A percentile compares a stretch with the other conserved stretches of the same genome.
Conservation (phyloP, 768 basidiomycete species). For the Psilocybe cubensis region DNA sequence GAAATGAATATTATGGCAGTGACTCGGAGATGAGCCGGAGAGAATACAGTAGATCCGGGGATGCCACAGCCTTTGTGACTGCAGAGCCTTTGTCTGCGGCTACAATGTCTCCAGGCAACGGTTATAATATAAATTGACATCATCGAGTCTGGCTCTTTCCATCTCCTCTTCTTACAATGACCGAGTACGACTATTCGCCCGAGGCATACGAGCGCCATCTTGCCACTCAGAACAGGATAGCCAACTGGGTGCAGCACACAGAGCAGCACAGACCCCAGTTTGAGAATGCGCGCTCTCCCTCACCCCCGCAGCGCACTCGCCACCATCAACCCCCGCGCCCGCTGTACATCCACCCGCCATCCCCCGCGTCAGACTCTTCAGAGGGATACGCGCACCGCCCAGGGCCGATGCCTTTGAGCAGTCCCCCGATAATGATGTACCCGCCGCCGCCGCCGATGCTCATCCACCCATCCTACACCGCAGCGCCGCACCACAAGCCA, state of each 20-base stretch:
- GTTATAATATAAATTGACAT: conserved; percentile 9
- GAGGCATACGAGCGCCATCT: conserved; percentile 53
- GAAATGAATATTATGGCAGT: background rate
- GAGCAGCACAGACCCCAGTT: conserved; percentile 39
- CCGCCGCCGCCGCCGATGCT: conserved; percentile 24
- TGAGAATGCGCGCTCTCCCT: conserved; percentile 22
- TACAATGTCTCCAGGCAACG: conserved; percentile 7
- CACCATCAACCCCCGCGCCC: conserved; percentile 15
- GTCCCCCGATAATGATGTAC: conserved; percentile 20
- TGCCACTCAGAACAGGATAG: conserved; percentile 50
- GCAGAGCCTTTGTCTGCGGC: background rate
- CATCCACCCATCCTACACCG: conserved; percentile 20
- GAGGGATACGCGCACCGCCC: conserved; percentile 25
- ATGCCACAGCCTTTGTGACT: background rate
- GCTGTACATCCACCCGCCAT: conserved; percentile 19
- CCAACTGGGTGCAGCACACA: conserved; percentile 54
- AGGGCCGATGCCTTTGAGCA: conserved; percentile 28
- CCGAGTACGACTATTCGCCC: conserved; percentile 65
- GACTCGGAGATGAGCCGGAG: background rate
- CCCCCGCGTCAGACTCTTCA: conserved; percentile 23
- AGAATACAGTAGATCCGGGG: background rate
- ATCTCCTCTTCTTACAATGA: conserved; percentile 37
- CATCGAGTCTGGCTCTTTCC: background rate
- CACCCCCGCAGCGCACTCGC: conserved; percentile 6
- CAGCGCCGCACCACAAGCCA: conserved; percentile 15